Evolutionary conservation across 2,329 filamentous ascomycete species (phyloP).

Genomic region (Myrmaecium sp.): DNA sequence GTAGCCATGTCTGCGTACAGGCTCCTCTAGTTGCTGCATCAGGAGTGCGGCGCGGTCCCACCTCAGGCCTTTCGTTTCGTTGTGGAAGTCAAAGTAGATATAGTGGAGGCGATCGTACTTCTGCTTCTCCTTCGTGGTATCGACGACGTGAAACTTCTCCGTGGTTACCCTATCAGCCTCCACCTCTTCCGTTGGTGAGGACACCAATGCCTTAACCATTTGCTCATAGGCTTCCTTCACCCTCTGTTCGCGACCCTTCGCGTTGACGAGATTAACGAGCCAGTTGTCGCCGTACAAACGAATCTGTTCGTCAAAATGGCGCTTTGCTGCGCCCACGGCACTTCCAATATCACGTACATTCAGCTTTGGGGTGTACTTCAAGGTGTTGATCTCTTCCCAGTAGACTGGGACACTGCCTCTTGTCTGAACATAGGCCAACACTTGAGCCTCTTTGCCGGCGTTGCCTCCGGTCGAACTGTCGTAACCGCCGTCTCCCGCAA

Average conservation of each 20-base stretch:
- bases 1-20: conserved; percentile 66
- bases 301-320: conserved; percentile 90
- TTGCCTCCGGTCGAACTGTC: conserved; percentile 48
- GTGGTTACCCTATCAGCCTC: conserved; percentile 49
- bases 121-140: conserved; percentile 41
- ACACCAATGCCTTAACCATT: conserved; percentile 61
- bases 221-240: conserved; percentile 92
- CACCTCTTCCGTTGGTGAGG: conserved; percentile 47
- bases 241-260: conserved; percentile 74
- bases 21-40: conserved; percentile 63
- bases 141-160: conserved; percentile 70
- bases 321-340: conserved; percentile 59
- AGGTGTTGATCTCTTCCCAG: conserved; percentile 89
- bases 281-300: conserved; percentile 90
- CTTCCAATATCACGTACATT: conserved; percentile 74
- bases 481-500: conserved; percentile 58
- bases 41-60: conserved; percentile 85
- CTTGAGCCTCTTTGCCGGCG: conserved; percentile 60
- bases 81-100: conserved; percentile 96
- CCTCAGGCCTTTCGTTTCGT: conserved; percentile 84
- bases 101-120: conserved; percentile 81
- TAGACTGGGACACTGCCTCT: conserved; percentile 89
- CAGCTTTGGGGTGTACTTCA: conserved; percentile 80
- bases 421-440: conserved; percentile 90
- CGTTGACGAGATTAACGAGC: conserved; percentile 92